Percentiles rank a stretch among this genome's conserved stretches.
Evolutionary conservation across 345 rosid genomes (phyloP).

Genomic region (Sapria himalayana): DNA sequence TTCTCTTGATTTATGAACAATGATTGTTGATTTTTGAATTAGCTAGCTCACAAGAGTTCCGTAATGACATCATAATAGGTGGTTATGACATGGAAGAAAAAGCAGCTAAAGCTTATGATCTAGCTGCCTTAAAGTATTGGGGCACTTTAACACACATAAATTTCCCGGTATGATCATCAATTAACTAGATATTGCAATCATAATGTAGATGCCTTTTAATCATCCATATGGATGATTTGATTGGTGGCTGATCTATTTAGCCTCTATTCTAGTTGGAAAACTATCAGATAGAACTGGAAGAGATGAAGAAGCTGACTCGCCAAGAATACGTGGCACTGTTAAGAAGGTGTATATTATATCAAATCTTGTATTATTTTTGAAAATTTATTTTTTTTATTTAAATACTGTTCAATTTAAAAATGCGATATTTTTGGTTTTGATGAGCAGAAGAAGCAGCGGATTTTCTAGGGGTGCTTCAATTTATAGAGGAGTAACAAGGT

Average conservation of each 20-base stretch:
- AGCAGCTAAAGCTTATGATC: constrained; percentile 73
- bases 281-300: constrained; percentile 36
- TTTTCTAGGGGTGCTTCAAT: constrained; percentile 77
- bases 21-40: no score
- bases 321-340: constrained; percentile 71
- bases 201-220: not conserved
- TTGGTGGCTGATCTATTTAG: not conserved
- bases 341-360: constrained; percentile 21
- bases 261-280: constrained; percentile 31
- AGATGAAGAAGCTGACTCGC: constrained; percentile 64
- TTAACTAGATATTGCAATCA: not conserved
- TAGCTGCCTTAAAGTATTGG: constrained; percentile 78
- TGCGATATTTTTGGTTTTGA: not conserved
- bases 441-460: constrained; percentile 62
- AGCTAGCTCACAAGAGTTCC: no score
- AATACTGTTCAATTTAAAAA: not conserved
- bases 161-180: constrained; percentile 25
- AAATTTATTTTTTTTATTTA: not conserved
- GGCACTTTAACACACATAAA: constrained; percentile 63
- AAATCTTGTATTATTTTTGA: not conserved
- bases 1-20: no score
- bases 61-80: no score
- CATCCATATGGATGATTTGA: not conserved
- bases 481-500: constrained; percentile 84
- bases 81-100: constrained; percentile 83